Percentiles rank a stretch among this genome's conserved stretches.
phyloP scores from a whole-genome alignment of 768 basidiomycete species.

The Serendipita vermifera region DNA sequence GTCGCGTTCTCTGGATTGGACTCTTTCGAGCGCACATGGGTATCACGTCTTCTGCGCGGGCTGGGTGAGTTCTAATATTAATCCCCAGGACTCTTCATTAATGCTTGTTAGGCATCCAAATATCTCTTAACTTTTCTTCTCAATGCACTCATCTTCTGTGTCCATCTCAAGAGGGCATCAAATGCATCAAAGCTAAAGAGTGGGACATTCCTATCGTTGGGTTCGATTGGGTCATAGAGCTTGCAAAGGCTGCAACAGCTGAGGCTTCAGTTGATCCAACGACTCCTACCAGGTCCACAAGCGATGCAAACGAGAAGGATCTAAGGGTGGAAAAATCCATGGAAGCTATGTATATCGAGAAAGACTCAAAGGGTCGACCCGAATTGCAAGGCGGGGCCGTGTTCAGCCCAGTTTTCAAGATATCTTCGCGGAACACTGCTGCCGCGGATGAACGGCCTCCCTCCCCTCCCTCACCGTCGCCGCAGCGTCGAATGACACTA shows the following conservation, averaged over 20 bases:
- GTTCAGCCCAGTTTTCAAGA: not conserved
- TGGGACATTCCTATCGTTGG: conserved; percentile 69
- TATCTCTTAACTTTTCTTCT: conserved; percentile 47
- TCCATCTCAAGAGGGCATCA: conserved; percentile 52
- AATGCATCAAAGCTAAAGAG: conserved; percentile 63
- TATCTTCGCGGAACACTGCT: not conserved
- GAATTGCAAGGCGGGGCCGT: no score
- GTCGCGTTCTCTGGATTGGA: conserved; percentile 70
- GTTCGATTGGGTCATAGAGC: conserved; percentile 52
- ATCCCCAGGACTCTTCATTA: conserved; percentile 4
- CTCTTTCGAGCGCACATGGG: conserved; percentile 33
- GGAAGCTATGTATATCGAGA: not conserved
- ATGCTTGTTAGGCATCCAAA: conserved; percentile 35
- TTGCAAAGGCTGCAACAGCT: conserved; percentile 37
- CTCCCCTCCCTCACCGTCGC: not conserved
- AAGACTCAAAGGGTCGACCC: no score
- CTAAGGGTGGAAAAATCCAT: not conserved
- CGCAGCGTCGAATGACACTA: no score
- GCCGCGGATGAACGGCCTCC: not conserved
- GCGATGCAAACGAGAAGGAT: not conserved
- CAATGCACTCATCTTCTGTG: conserved; percentile 72
- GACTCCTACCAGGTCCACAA: not conserved
- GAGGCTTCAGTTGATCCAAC: not conserved
- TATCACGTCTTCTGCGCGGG: conserved; percentile 51
- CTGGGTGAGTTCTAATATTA: conserved; percentile 34